A percentile compares a stretch with the other conserved stretches of the same genome.
phyloP scores from a whole-genome alignment of 2,329 filamentous ascomycete genomes.

The Colletotrichum sp. region DNA sequence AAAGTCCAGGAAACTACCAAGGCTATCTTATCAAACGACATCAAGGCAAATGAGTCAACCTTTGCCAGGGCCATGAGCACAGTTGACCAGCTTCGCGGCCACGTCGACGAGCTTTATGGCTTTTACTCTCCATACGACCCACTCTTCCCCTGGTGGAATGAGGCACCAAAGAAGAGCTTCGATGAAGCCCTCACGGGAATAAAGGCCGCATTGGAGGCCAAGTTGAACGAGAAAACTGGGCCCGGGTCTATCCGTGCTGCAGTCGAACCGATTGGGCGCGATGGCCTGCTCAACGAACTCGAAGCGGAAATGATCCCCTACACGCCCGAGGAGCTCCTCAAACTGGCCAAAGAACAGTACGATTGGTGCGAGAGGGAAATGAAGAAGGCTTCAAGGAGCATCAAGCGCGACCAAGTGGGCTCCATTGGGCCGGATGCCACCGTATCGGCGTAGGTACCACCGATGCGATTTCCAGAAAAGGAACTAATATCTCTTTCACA shows the following conservation, averaged over 20 bases:
- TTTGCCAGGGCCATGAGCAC: constrained; percentile 34
- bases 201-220: constrained; percentile 40
- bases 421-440: background rate
- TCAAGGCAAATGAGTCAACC: constrained; percentile 24
- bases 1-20: constrained; percentile 35
- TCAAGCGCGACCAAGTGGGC: constrained; percentile 36
- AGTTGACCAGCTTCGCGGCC: constrained; percentile 41
- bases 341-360: constrained; percentile 56
- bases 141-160: constrained; percentile 61
- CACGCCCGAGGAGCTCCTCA: constrained; percentile 59
- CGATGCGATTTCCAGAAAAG: background rate
- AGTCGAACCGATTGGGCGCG: constrained; percentile 59
- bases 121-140: constrained; percentile 64
- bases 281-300: constrained; percentile 56
- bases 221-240: constrained; percentile 30
- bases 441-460: background rate
- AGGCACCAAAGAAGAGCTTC: constrained; percentile 46
- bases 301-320: constrained; percentile 64
- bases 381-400: constrained; percentile 50
- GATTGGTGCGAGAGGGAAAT: constrained; percentile 62
- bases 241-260: constrained; percentile 28
- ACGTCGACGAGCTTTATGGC: constrained; percentile 49
- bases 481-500: background rate
- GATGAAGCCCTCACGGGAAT: constrained; percentile 39
- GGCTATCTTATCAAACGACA: constrained; percentile 37